Evolutionary conservation across 2,329 filamentous ascomycete genomes (phyloP), one percentile per base, ranked within the genome.

Genomic region (Aspergillus eucalypticola): DNA sequence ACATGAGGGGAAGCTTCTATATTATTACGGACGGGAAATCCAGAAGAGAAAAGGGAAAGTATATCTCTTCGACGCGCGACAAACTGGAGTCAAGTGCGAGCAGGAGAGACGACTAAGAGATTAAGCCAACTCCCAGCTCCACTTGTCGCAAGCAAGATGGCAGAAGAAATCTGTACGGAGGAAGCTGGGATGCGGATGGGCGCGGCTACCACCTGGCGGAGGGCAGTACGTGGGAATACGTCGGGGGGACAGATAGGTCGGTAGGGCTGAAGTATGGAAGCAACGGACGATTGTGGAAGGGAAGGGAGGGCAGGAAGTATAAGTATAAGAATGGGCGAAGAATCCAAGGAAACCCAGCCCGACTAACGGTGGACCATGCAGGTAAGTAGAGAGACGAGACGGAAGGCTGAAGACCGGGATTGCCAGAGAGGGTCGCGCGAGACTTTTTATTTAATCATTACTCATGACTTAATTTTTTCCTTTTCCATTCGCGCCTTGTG

Each of bases 261-360:
- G 49, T 65, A 64, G 62, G 59, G 59, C 57, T 63, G 62, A 64
- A 64, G 61, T 63, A 63, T 65, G 50, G 39, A 53, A 49, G 41
- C 19, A 44, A n/a, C 17, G 29, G 29, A 29, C 17, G 11, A 25
- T 55, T 2, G 42, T 21, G 44, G 48, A 42, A 17, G 10, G 25
- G 10, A 8, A 44, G 25, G 25, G 54, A 35, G 39, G 32, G 48
- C 35, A 52, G 42, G 32, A 35, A 35, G 32, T 35, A 35, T 35
- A 57, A 55, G 53, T 55, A 55, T 55, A 46, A 54, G 52, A 54
- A 44, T 29, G 46, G 46, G 13, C 8, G 38, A 46, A 54, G 52
- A 54, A 32, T 17, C 32, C 39, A 17, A 55, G 39, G 42, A 32
- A 54, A 59, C 42, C 48, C 39, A 53, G 23, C 51, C 51, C 46